Evolutionary conservation across 1,139 yeast genomes (phyloP), one percentile per base, ranked within the genome.

Genomic region (Debaryomyces nepalensis): DNA sequence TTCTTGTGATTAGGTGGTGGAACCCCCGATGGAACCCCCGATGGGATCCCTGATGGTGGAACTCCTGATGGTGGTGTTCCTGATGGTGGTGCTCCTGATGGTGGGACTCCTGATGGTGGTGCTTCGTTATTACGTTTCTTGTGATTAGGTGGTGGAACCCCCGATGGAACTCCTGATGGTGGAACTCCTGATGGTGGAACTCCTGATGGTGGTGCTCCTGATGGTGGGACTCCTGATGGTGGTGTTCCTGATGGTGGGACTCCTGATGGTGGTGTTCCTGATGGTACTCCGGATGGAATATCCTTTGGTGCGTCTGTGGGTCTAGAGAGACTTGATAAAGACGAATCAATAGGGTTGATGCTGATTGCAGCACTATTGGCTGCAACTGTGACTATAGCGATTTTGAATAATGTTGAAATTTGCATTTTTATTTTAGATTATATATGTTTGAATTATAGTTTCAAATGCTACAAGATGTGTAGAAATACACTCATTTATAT

Each of bases 331-430:
- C 21, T 16, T 18, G 32, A 29, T 29, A 29, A 29, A 7, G 32
- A 19, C n/a, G 19, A 29, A 29, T 29, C 32, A 16, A 29, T 19
- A n/a, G 32, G 19, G 11, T 29, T 29, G 20, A 29, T 29, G n/a
- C 32, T 29, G 11, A 29, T 16, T 10, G 32, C 32, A 14, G 21
- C 32, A 29, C 32, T 21, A 29, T 29, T 29, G 15, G 32, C 32
- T 16, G 32, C 32, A 29, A 29, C 21, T 29, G 32, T 16, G 18
- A 18, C 21, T 18, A 16, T 14, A 16, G 32, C 32, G 15, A 29
- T 16, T 29, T 29, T n/a, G 15, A 29, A 29, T 29, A 29, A 16
- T 29, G 32, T 29, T 16, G 32, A 29, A 16, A 29, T 16, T 29
- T 29, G 32, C 32, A 29, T 29, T 15, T 29, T 11, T 27, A 27